Evolutionary conservation across 1,284 basidiomycete genomes (phyloP), one percentile per base, ranked within the genome.

Genomic region (Prillingera fragicola): DNA sequence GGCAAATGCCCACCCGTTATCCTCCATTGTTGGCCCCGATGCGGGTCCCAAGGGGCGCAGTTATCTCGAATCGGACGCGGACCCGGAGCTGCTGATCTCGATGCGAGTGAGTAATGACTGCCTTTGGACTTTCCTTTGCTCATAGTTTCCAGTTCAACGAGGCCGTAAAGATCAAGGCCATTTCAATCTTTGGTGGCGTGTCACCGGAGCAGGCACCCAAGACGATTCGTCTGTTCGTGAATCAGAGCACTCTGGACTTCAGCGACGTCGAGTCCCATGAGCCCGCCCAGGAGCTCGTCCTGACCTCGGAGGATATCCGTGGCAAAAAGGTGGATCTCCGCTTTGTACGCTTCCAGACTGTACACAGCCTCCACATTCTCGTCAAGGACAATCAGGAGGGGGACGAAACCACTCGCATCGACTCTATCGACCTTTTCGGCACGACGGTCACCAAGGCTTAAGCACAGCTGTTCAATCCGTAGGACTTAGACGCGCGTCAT

Each of bases 131-230:
- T n/a, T n/a, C n/a, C n/a, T n/a, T n/a, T n/a, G n/a, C n/a, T n/a
- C n/a, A n/a, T n/a, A n/a, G n/a, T n/a, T 33, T 50, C 5, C 49
- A 85, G 84, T 89, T 89, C 75, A 84, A 84, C 65, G 85, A 87
- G 69, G 72, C 79, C 23, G 85, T 88, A 42, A 80, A 82, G 56
- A 72, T 88, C 43, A 81, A 81, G 45, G 77, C 80, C n/a, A 77
- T 89, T 54, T 73, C 79, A 29, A 73, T 89, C 43, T 78, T 79
- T 37, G 74, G 78, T 9, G 71, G 70, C 4, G 72, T 73, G 22
- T 60, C 56, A 3, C 63, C 73, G 5, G 54, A 67, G 3, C 77
- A 81, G 61, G 85, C 78, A 0, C 86, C 85, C 3, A 79, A 79
- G 57, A 71, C 56, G 28, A 75, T 87, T 63, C 60, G 60, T 62